phyloP scores from a whole-genome alignment of 805 yeast genomes.

The Citeromyces matritensis region DNA sequence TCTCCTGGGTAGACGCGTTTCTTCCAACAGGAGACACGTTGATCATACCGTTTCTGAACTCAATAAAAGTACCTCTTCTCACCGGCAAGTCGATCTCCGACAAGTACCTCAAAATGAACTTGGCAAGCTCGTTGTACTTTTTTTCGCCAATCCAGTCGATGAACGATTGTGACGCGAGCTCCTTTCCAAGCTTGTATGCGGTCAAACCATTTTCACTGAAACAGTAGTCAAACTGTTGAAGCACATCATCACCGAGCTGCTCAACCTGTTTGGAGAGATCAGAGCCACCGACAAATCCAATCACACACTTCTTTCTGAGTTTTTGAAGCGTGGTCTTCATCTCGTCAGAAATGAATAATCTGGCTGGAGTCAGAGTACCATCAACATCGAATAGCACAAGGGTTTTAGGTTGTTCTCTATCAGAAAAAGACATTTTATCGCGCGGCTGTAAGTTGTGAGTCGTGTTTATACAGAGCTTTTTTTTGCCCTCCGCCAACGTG shows the following conservation, averaged over 20 bases:
- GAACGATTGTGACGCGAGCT: conserved; percentile 87
- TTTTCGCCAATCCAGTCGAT: conserved; percentile 93
- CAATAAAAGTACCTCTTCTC: conserved; percentile 97
- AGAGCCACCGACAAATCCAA: conserved; percentile 97
- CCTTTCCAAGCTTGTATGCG: conserved; percentile 84
- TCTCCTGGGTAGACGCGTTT: conserved; percentile 89
- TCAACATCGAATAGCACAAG: conserved; percentile 94
- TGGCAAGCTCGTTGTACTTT: conserved; percentile 78
- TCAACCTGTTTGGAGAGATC: conserved; percentile 90
- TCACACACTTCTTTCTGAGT: conserved; percentile 81
- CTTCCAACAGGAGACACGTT: conserved; percentile 98
- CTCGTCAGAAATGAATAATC: conserved; percentile 56
- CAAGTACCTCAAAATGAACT: conserved; percentile 75
- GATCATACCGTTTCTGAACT: conserved; percentile 99
- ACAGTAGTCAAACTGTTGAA: conserved; percentile 82
- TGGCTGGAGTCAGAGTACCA: conserved; percentile 97
- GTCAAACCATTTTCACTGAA: conserved; percentile 97
- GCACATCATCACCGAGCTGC: conserved; percentile 76
- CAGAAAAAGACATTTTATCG: conserved; percentile 38
- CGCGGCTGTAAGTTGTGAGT: conserved; percentile 4
- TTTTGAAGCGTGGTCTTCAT: conserved; percentile 56
- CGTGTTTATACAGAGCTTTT: too few relatives aligned
- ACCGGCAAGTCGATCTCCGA: conserved; percentile 81
- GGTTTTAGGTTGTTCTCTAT: conserved; percentile 72
- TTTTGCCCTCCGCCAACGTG: too few relatives aligned